A percentile compares a stretch with the other conserved stretches of the same genome.
These are phyloP conservation scores for Emydomyces testavorans DNA, from an alignment of 2,329 filamentous ascomycete genomes.

Conservation along the genomic window DNA sequence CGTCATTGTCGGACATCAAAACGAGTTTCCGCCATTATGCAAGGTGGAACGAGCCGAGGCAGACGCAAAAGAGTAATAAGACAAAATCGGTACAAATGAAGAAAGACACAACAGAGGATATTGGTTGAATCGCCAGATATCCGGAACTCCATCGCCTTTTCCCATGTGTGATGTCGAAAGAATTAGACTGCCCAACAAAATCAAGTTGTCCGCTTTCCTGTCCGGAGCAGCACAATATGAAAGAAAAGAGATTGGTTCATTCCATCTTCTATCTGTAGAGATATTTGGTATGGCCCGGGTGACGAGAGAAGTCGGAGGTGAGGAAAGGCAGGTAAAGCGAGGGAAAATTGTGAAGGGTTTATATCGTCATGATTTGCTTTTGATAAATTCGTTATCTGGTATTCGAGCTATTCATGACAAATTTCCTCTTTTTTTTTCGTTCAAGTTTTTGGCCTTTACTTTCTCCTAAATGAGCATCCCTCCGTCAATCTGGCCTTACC, in stretches of 20 bases:
- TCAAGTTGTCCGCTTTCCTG: conserved; percentile 8
- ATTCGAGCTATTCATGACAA: conserved; percentile 17
- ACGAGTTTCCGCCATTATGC: conserved; percentile 24
- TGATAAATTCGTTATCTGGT: conserved; percentile 15
- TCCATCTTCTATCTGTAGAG: conserved; percentile 40
- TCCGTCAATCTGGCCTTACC: conserved; percentile 98
- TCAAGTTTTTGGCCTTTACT: conserved; percentile 50
- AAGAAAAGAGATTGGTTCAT: conserved; percentile 26
- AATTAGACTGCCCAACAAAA: conserved; percentile 8
- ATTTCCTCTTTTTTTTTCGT: conserved; percentile 9
- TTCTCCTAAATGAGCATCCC: conserved; percentile 99
- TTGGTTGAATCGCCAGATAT: conserved; percentile 61
- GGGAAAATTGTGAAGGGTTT: conserved; percentile 22
- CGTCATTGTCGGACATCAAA: conserved; percentile 10
- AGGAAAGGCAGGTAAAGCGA: conserved; percentile 13
- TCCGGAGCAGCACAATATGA: conserved; percentile 24
- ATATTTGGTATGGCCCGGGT: background rate
- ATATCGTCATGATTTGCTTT: conserved; percentile 30
- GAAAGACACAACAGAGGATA: conserved; percentile 38
- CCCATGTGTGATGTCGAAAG: conserved; percentile 42
- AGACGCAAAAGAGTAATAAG: background rate
- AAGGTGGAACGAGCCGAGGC: conserved; percentile 16
- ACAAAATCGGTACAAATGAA: background rate
- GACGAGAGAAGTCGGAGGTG: conserved; percentile 3
- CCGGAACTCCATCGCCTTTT: conserved; percentile 53